A percentile compares a stretch with the other conserved stretches of the same genome.
phyloP scores from a whole-genome alignment of 257 asterid species.

The Solanum stenotomum region DNA sequence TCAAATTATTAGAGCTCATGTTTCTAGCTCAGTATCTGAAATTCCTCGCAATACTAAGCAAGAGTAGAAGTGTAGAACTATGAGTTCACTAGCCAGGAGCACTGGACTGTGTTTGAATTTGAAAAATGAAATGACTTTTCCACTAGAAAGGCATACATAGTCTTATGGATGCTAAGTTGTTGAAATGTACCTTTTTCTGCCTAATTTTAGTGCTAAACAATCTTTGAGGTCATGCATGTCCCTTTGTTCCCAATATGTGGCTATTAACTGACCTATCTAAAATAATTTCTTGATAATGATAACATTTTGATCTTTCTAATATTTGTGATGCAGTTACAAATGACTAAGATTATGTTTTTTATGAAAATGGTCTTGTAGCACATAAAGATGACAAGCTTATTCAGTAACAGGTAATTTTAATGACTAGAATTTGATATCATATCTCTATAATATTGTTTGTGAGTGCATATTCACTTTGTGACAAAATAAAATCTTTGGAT shows the following conservation, averaged over 20 bases:
- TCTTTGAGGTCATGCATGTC: neutral
- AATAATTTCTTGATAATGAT: neutral
- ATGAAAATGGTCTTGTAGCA: slow-evolving; percentile 97
- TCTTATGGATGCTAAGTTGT: neutral
- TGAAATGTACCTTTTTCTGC: neutral
- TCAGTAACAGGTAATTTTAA: slow-evolving; percentile 62
- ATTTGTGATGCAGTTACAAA: slow-evolving; percentile 40
- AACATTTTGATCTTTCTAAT: neutral
- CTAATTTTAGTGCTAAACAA: neutral
- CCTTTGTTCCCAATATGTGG: neutral
- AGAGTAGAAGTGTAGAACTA: neutral
- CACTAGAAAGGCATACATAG: neutral
- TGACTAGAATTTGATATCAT: neutral
- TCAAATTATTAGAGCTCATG: neutral
- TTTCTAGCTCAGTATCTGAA: neutral
- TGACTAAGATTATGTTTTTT: slow-evolving; percentile 77
- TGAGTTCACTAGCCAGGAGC: neutral
- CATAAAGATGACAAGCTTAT: slow-evolving; percentile 60
- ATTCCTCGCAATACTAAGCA: neutral
- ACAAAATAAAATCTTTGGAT: neutral
- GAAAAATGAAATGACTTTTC: neutral
- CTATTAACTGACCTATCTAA: neutral
- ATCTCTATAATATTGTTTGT: neutral
- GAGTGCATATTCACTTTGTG: neutral
- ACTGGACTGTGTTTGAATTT: neutral